Base-by-base conservation (phyloP, 768 basidiomycete species). In the Russula griseocarnosa region DNA sequence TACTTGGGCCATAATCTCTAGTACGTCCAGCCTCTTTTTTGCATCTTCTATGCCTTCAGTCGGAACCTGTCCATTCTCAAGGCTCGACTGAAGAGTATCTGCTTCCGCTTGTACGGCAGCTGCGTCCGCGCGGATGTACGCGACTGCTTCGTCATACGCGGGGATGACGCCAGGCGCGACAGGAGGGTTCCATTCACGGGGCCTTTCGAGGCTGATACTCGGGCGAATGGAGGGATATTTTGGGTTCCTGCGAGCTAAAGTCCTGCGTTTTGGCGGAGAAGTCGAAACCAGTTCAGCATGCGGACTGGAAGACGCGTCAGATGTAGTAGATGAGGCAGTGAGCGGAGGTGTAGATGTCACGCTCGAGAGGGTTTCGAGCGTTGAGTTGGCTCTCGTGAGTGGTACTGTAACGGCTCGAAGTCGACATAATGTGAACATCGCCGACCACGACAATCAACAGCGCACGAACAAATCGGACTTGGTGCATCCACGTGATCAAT, bases 121-220 rank as follows among this genome's bases (percentile, higher is more conserved):
- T 46, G 86, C 82, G 76, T 97, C 92, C 18, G 74, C 70, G 34
- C 79, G 77, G 61, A 98, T 83, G 68, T 86, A 78, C 63, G 83
- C 78, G 50, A 98, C 75, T 1, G 95, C 94, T 60, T 88, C 82
- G 75, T 98, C 96, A 70, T 93, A 97, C 5, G 85, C 88, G 3
- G 88, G 88, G 30, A 92, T 74, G 9, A 86, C 81, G 7, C 87
- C 87, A 24, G 73, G 72, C 14, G 78, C 80, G 5, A 92, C 73
- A 5, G 90, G 86, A 18, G 82, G 70, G 54, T 83, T 84, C 87
- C 87, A 92, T 73, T 82, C 73, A 26, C 83, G 78, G 2, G 86
- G 86, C 1, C 74, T 75, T 49, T 76, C 75, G 10, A 79, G 71
- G 26, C 80, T 81, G 55, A 87, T 86, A 16, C 73, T 65, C 5